Evolutionary conservation across 331 rosid species (phyloP), one percentile per base, ranked within the genome.

Genomic region (Malus hybrid): DNA sequence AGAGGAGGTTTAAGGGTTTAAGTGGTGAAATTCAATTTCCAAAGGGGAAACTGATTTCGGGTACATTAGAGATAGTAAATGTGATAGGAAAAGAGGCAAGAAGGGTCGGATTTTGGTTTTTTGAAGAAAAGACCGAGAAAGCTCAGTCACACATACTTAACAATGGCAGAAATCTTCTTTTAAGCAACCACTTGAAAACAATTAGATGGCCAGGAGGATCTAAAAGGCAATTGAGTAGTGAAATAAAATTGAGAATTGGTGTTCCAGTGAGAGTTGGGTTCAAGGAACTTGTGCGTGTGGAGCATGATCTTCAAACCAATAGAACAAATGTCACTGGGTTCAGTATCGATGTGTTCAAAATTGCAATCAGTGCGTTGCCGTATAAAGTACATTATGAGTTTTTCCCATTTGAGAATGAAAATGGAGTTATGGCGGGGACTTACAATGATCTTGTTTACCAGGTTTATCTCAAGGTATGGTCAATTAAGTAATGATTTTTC

Each of bases 141-240:
- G 16, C 0, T 50, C 20, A 16, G 6, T 14, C 39, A 46, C 9
- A 60, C 20, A n/a, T 5, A 1, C 26, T 28, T 69, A 50, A 16
- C 4, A 26, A 1, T 10, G 28, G 26, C 2, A 73, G 56, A 44
- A 57, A 19, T 5, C 7, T 61, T 26, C 11, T 63, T 19, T 68
- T 64, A 6, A 26, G 9, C 12, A 19, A 15, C 13, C 7, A 75
- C 28, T 57, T 69, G 12, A 76, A 80, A 61, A 42, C 68, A 3
- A 53, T 80, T 19, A 39, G 53, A 69, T 75, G 80, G 83, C 80
- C 80, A 15, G 83, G 80, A 48, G 80, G 83, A 75, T 52, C 63
- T 30, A 53, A 28, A 34, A n/a, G 24, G 68, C 8, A 50, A 50
- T 11, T 58, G 70, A 36, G 26, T 9, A 62, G 22, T 6, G 13